Conservation (phyloP, 2,329 filamentous ascomycete genomes). For the Fusarium pseudocircinatum region DNA sequence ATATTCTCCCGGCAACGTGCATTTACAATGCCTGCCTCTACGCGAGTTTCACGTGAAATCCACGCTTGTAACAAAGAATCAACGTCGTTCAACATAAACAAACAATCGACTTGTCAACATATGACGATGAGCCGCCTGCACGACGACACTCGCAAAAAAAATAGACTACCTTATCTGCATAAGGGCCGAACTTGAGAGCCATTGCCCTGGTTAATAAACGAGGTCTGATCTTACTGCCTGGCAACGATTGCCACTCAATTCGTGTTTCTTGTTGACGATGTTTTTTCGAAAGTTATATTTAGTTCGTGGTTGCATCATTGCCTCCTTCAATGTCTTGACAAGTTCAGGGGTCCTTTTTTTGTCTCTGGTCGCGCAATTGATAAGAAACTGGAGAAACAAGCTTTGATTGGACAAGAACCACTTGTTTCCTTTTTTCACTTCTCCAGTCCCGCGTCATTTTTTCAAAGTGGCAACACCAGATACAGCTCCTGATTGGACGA, state of each 20-base stretch:
- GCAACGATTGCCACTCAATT: not conserved
- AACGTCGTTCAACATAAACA: not conserved
- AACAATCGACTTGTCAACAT: not conserved
- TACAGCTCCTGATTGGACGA: conserved; percentile 25
- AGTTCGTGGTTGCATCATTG: conserved; percentile 13
- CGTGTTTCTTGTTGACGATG: not conserved
- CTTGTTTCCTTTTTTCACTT: conserved; percentile 29
- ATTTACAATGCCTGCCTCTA: not conserved
- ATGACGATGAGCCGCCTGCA: not conserved
- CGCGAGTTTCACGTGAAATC: too few species aligned
- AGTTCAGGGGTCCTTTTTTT: conserved; percentile 13
- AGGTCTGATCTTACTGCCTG: not conserved
- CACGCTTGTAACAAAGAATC: not conserved
- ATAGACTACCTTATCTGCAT: not conserved
- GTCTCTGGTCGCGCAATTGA: conserved; percentile 15
- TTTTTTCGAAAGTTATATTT: not conserved
- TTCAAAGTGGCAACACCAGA: conserved; percentile 29
- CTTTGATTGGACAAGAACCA: conserved; percentile 19
- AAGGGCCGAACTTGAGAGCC: not conserved
- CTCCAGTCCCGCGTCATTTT: conserved; percentile 35
- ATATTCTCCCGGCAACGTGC: not conserved
- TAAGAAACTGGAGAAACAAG: conserved; percentile 31
- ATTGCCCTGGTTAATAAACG: not conserved
- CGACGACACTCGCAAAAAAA: not conserved
- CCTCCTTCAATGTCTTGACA: conserved; percentile 3